Base-by-base conservation (phyloP, 2,329 filamentous ascomycete genomes). In the Corynespora cassiicola region DNA sequence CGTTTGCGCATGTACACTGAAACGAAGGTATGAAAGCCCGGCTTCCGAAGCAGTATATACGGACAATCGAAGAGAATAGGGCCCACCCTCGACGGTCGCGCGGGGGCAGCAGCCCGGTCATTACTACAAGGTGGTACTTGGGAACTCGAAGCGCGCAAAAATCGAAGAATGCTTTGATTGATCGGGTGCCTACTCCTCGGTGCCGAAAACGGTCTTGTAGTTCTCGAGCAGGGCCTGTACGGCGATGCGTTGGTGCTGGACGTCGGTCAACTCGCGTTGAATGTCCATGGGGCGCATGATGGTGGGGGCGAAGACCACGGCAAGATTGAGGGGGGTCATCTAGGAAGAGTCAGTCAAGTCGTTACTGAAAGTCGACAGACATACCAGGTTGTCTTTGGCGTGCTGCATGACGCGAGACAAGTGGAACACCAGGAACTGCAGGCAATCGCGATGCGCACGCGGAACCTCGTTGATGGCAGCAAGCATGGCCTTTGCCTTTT, bases 321-420 rank as follows among this genome's bases (percentile, higher is more conserved):
- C 90, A 45, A 97, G 74, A 64, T 99, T 99, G 71, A 95, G 88
- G 39, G 92, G 88, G 16, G 90, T 96, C 94, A 99, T 99, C 84
- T 88, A 23, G 7, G 6, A 7, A 18, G 2, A 16, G 26, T 67
- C 42, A 66, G 55, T 27, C 17, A 30, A 28, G 5, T 18, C 7
- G 0, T 15, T 29, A 7, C 26, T 1, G 7, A 35, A 7, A 8
- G 2, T 8, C 10, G 23, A 36, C n/a, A n/a, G 2, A 73, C 83
- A 55, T 76, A 88, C 86, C 67, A 96, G 70, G 63, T 97, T 97
- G 65, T 95, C 87, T 24, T 80, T 80, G 64, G 95, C 87, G 50
- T 88, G 83, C 54, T 84, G 78, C 41, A 95, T 88, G 24, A 99
- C 92, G 44, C 90, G 83, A 53, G 85, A 86, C 55, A 99, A 79